These are phyloP conservation scores for Periglandula ipomoeae DNA, from an alignment of 2,329 filamentous ascomycete genomes.

Conservation along the genomic window DNA sequence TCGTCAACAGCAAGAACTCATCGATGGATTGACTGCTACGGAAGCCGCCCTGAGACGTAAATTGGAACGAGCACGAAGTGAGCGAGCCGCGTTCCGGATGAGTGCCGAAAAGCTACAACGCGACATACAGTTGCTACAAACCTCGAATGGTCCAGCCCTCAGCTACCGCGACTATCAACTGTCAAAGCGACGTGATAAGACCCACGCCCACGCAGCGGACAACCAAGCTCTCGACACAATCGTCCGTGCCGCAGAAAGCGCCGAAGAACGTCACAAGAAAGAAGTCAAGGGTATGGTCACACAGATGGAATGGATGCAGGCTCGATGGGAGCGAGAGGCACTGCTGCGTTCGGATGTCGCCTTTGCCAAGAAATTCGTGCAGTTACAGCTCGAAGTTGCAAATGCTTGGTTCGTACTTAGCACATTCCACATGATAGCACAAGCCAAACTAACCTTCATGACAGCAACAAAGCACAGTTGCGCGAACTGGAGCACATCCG, in stretches of 20 bases:
- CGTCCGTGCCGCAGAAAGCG: constrained; percentile 47
- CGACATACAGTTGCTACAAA: constrained; percentile 38
- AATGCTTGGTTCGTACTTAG: constrained; percentile 70
- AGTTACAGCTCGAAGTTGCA: constrained; percentile 71
- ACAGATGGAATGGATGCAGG: constrained; percentile 86
- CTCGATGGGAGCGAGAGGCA: constrained; percentile 70
- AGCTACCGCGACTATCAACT: constrained; percentile 10
- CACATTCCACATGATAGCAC: constrained; percentile 1
- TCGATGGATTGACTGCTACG: constrained; percentile 46
- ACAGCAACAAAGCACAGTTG: constrained; percentile 86
- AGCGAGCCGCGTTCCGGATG: constrained; percentile 47
- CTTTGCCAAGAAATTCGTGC: constrained; percentile 78
- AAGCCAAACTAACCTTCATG: neutral
- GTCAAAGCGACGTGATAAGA: constrained; percentile 24
- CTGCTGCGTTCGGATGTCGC: constrained; percentile 71
- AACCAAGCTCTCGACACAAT: constrained; percentile 49
- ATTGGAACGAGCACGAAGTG: constrained; percentile 59
- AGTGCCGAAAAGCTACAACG: constrained; percentile 45
- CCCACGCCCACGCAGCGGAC: neutral
- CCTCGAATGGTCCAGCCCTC: constrained; percentile 21
- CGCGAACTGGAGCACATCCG: constrained; percentile 76
- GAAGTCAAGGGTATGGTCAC: constrained; percentile 76
- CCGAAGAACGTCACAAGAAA: constrained; percentile 60
- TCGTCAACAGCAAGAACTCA: constrained; percentile 56
- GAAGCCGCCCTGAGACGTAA: constrained; percentile 55